Conservation (phyloP, 1,139 yeast genomes). For the Yamadazyma siamensis region DNA sequence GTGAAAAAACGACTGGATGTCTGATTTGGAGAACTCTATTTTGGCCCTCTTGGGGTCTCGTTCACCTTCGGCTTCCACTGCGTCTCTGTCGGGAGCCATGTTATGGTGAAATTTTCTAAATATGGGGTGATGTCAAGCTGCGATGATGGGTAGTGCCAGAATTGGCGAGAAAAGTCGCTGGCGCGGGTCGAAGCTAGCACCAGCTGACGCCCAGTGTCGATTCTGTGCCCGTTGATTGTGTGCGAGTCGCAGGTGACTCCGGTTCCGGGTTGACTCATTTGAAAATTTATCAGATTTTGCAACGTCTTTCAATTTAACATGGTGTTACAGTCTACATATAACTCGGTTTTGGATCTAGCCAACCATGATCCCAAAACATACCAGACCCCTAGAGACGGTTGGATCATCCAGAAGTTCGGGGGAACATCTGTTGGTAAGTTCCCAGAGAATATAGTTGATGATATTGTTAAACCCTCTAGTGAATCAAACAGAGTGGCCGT, state of each 20-base stretch:
- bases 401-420: conserved; percentile 95
- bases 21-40: conserved; percentile 24
- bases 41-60: conserved; percentile 18
- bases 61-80: conserved; percentile 6
- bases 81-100: conserved; percentile 6
- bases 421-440: conserved; percentile 98
- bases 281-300: background rate
- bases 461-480: conserved; percentile 69
- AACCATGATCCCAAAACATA: conserved; percentile 7
- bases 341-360: conserved; percentile 39
- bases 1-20: conserved; percentile 51
- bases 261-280: conserved; percentile 1
- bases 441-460: conserved; percentile 77
- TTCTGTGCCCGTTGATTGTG: too few relatives aligned
- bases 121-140: background rate
- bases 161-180: too few relatives aligned
- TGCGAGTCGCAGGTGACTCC: too few relatives aligned
- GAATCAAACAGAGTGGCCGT: conserved; percentile 75
- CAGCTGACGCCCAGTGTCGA: too few relatives aligned
- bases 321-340: conserved; percentile 20
- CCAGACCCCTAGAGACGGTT: conserved; percentile 31
- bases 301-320: conserved; percentile 14
- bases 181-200: too few relatives aligned
- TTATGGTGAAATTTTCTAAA: too few relatives aligned
- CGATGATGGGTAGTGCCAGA: background rate